Conservation (phyloP, 495 filamentous ascomycete genomes). For the Neurospora tetraspora region DNA sequence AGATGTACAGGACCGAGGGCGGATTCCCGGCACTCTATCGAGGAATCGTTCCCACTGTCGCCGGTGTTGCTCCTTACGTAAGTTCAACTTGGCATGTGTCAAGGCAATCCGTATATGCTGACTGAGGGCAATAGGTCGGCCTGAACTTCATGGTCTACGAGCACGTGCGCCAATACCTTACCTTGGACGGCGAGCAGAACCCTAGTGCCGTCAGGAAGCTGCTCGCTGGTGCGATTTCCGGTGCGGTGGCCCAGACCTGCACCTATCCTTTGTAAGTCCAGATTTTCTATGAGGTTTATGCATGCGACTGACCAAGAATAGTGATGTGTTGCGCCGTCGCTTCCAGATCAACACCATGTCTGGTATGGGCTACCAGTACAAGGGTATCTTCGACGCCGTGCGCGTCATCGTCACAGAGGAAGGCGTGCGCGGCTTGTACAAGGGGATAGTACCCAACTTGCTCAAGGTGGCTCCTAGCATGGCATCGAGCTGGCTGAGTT, state of each 20-base stretch:
- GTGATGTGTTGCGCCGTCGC: slow-evolving; percentile 86
- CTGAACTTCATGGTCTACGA: slow-evolving; percentile 99
- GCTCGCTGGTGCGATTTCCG: slow-evolving; percentile 79
- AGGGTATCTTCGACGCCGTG: slow-evolving; percentile 74
- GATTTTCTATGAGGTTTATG: no score
- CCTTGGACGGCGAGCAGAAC: slow-evolving; percentile 78
- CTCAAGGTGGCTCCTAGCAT: slow-evolving; percentile 97
- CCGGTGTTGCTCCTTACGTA: slow-evolving; percentile 92
- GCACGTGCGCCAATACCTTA: slow-evolving; percentile 71
- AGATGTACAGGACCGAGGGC: slow-evolving; percentile 87
- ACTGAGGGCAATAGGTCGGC: slow-evolving; percentile 54
- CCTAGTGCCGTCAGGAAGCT: slow-evolving; percentile 73
- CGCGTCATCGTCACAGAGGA: slow-evolving; percentile 72
- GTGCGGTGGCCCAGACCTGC: slow-evolving; percentile 93
- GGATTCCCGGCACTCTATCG: slow-evolving; percentile 77
- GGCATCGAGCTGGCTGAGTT: slow-evolving; percentile 97
- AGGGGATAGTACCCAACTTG: slow-evolving; percentile 87
- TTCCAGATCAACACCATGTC: slow-evolving; percentile 99
- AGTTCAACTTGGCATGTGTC: slow-evolving; percentile 19
- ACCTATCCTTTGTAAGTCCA: slow-evolving; percentile 81
- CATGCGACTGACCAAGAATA: slow-evolving; percentile 25
- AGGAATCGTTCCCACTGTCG: slow-evolving; percentile 86
- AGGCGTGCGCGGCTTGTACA: slow-evolving; percentile 63
- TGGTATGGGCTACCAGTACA: slow-evolving; percentile 96
- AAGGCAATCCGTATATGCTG: slow-evolving; percentile 7